Evolutionary conservation across 306 rosid genomes (phyloP), one percentile per base, ranked within the genome.

Genomic region (Trichosanthes truncata): DNA sequence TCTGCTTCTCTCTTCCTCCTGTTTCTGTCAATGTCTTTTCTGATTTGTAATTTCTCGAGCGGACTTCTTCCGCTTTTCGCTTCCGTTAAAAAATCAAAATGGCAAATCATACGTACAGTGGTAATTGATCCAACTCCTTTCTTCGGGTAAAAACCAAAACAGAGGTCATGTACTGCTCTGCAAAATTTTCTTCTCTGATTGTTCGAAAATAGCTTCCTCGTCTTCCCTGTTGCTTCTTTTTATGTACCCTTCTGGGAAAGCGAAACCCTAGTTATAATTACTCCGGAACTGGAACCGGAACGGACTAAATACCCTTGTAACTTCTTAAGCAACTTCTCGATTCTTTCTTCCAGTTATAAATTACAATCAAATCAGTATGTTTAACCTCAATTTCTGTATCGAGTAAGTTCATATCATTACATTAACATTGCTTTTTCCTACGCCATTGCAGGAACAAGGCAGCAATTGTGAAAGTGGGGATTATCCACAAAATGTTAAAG

Each of bases 401-500:
- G 53, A 48, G 53, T 1, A 59, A 59, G 36, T 59, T 25, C 33
- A 1, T 62, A 36, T 40, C 31, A 5, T 43, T 41, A 38, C 63
- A 31, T 10, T 29, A 53, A 51, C 23, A 35, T 57, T 21, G 20
- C 6, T 57, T 36, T 77, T 3, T 57, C 72, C 78, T 29, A 20
- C 69, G 21, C 43, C 13, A 36, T 56, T 59, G 73, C 94, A 96
- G 99, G 87, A 96, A 93, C 77, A 96, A 91, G 86, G 93, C 91
- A 74, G 97, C 98, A 43, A 91, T 93, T 81, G 97, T 96, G 21
- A 91, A 96, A 87, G 86, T 92, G 41, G 99, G 99, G 25, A 89
- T 90, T 41, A 90, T 96, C 78, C 98, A 93, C 87, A 93, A 93
- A 80, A 91, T 96, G 98, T 86, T 96, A 56, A 89, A 80, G 91